These are phyloP conservation scores for Nelumbo lutea DNA, from an alignment of 164 flowering plant genomes.

Conservation along the genomic window DNA sequence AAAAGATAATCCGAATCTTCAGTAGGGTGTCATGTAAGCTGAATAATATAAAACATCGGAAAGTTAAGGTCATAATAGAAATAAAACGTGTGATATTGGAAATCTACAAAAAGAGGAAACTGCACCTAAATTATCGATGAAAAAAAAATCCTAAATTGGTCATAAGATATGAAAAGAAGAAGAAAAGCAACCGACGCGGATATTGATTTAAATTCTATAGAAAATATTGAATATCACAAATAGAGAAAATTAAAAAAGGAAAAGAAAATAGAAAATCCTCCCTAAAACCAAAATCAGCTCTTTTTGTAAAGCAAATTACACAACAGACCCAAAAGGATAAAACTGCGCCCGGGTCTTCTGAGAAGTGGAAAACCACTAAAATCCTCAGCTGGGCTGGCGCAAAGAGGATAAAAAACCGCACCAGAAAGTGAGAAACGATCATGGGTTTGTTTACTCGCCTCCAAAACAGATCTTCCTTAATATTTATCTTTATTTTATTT, in stretches of 20 bases:
- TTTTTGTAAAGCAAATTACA: not conserved
- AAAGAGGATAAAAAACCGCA: conserved; percentile 11
- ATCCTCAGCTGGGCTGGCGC: conserved; percentile 16
- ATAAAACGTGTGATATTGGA: not conserved
- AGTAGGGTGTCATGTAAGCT: conserved; percentile 7
- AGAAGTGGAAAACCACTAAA: not conserved
- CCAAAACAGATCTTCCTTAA: conserved; percentile 19
- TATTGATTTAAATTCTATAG: not conserved
- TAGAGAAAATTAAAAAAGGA: not conserved
- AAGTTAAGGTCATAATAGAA: not conserved
- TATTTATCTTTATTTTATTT: not conserved
- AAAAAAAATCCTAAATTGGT: conserved; percentile 1
- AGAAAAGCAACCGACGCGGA: not conserved
- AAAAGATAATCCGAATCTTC: not conserved
- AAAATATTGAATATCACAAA: not conserved
- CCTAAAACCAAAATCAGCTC: not conserved
- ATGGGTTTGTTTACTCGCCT: conserved; percentile 12
- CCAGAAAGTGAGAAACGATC: conserved; percentile 4
- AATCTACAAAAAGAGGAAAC: not conserved
- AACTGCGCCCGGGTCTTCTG: not conserved
- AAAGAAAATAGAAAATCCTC: not conserved
- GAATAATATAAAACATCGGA: not conserved
- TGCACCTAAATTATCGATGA: not conserved
- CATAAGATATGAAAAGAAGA: not conserved
- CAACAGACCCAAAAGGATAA: not conserved